Base-by-base conservation (phyloP, 2,329 filamentous ascomycete species). In the Exserohilum rostratum region DNA sequence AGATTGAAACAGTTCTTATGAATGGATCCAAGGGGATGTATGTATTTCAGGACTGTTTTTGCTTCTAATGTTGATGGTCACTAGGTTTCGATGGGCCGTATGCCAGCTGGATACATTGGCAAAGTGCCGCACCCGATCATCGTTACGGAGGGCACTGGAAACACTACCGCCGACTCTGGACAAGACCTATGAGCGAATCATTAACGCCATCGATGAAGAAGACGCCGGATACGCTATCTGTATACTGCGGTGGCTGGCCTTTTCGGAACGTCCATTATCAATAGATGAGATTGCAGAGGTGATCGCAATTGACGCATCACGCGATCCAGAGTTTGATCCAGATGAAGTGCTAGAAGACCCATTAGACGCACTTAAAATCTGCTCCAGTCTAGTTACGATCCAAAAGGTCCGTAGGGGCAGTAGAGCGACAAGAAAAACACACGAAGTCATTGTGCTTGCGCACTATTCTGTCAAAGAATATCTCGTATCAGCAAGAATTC, bases 401-500 rank as follows among this genome's bases (percentile, higher is more conserved):
- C n/a, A n/a, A n/a, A n/a, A n/a, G n/a, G n/a, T n/a, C n/a, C n/a
- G n/a, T n/a, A n/a, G n/a, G n/a, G n/a, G n/a, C n/a, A n/a, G n/a
- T n/a, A n/a, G n/a, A n/a, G n/a, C n/a, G n/a, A n/a, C n/a, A n/a
- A n/a, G n/a, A n/a, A n/a, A n/a, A 47, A 45, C 22, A 25, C 22
- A 17, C 50, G 55, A 34, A 37, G 18, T 60, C 12, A 37, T 67
- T 25, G 49, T 49, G 43, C 55, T 75, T 12, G 67, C 70, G 37
- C 72, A 75, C 48, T 74, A 70, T 45, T 75, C 71, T 17, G 71
- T 75, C n/a, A 61, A 72, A 43, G 72, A 75, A 33, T 75, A 73
- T 30, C 68, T 75, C 22, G 12, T 67, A 0, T 74, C 70, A 35
- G 56, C 64, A 11, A 64, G 67, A 22, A 67, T 69, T 38, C 17